Percentiles rank a stretch among this genome's conserved stretches.
Conservation (phyloP, 768 basidiomycete genomes). For the Wakefieldia striispora region DNA sequence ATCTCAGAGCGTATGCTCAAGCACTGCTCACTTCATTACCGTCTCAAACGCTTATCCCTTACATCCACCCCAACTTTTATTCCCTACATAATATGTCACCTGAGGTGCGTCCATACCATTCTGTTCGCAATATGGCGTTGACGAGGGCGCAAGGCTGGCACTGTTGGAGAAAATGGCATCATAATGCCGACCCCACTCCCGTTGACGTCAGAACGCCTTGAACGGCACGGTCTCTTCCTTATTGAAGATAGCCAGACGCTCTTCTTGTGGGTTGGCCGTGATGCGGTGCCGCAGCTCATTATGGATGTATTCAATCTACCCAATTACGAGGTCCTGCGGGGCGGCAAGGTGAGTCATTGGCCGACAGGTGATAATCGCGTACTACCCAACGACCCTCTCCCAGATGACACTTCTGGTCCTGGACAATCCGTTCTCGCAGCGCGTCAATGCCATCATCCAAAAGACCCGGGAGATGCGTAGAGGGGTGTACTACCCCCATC, state of each 20-base stretch:
- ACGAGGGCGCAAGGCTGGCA: constrained; percentile 65
- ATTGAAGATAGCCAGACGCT: constrained; percentile 98
- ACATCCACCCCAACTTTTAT: constrained; percentile 94
- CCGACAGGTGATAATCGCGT: no score
- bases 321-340: constrained; percentile 82
- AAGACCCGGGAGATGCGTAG: constrained; percentile 94
- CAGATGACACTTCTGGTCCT: constrained; percentile 87
- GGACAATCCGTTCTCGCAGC: constrained; percentile 94
- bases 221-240: constrained; percentile 92
- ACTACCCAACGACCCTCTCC: background rate
- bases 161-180: constrained; percentile 84
- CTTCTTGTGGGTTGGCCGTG: constrained; percentile 97
- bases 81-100: constrained; percentile 94
- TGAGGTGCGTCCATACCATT: constrained; percentile 52
- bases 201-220: constrained; percentile 90
- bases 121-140: background rate
- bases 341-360: constrained; percentile 72
- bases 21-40: constrained; percentile 88
- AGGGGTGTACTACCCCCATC: constrained; percentile 88
- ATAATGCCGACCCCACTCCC: constrained; percentile 87
- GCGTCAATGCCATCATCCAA: constrained; percentile 89
- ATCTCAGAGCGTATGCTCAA: constrained; percentile 94
- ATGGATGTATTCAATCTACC: constrained; percentile 93
- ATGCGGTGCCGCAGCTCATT: constrained; percentile 93
- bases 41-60: constrained; percentile 87